Evolutionary conservation across 176 grass and related monocot species (phyloP).

Genomic region (Avena atlantica): DNA sequence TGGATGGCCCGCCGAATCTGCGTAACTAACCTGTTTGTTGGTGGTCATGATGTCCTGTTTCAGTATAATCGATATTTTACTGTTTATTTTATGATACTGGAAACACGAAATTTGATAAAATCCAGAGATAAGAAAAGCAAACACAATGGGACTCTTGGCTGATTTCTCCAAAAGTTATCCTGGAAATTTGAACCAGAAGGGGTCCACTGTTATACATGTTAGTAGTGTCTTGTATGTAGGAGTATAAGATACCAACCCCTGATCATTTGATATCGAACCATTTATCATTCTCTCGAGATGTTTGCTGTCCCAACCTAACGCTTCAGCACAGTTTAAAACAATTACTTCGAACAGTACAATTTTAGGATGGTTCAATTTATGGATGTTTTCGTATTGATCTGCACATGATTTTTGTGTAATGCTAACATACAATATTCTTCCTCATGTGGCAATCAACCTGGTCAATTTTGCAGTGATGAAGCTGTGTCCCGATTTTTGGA

Average conservation of each 20-base stretch:
- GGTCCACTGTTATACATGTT: background rate
- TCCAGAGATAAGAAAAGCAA: slow-evolving; percentile 13
- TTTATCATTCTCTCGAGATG: background rate
- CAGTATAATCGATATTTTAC: background rate
- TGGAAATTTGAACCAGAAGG: slow-evolving; percentile 27
- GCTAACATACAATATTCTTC: background rate
- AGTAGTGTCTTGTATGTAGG: slow-evolving; percentile 1
- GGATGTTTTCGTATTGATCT: slow-evolving; percentile 21
- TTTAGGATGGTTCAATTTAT: slow-evolving; percentile 30
- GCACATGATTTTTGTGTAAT: slow-evolving; percentile 33
- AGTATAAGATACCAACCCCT: background rate
- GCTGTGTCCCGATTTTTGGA: slow-evolving; percentile 80
- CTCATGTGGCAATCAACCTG: background rate
- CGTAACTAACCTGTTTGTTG: background rate
- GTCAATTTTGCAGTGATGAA: slow-evolving; percentile 69
- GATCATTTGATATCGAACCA: background rate
- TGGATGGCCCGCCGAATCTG: background rate
- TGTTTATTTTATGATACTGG: slow-evolving; percentile 23
- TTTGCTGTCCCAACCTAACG: slow-evolving; percentile 12
- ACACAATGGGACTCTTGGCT: background rate
- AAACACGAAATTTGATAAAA: background rate
- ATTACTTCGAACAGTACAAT: slow-evolving; percentile 15
- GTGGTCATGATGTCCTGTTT: background rate
- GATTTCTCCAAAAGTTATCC: slow-evolving; percentile 13
- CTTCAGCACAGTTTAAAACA: slow-evolving; percentile 12